Conservation (phyloP, 768 basidiomycete species). For the Hericium rajendrae region DNA sequence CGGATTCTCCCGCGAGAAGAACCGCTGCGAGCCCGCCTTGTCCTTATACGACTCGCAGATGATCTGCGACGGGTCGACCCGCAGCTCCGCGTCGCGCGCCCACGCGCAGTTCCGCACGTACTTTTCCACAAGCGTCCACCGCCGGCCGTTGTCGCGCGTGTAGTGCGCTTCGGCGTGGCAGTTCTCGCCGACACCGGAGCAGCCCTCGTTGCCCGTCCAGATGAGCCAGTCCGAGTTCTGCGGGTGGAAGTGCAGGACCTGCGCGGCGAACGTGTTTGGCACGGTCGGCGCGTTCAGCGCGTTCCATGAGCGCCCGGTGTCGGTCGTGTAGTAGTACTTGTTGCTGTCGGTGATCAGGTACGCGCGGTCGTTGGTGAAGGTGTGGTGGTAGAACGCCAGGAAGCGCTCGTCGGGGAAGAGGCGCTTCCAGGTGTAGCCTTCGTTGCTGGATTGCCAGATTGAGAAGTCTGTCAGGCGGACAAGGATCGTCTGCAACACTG, state of each 20-base stretch:
- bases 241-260: conserved; percentile 83
- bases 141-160: conserved; percentile 60
- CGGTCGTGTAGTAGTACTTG: conserved; percentile 71
- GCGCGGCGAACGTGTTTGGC: conserved; percentile 72
- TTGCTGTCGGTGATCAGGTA: conserved; percentile 73
- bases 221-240: conserved; percentile 68
- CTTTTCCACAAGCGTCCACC: conserved; percentile 68
- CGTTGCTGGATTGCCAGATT: conserved; percentile 92
- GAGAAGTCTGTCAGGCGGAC: conserved; percentile 66
- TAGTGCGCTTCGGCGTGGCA: conserved; percentile 76
- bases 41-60: conserved; percentile 82
- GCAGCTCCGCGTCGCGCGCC: conserved; percentile 72
- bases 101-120: conserved; percentile 92
- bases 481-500: conserved; percentile 55
- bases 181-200: conserved; percentile 31
- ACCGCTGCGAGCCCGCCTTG: conserved; percentile 72
- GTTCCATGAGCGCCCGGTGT: conserved; percentile 71
- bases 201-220: conserved; percentile 77
- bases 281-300: conserved; percentile 44
- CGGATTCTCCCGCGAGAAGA: conserved; percentile 47
- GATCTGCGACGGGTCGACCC: conserved; percentile 80
- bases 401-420: conserved; percentile 53
- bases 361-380: conserved; percentile 68
- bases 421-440: conserved; percentile 86
- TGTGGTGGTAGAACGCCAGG: conserved; percentile 82